Evolutionary conservation across 306 rosid species (phyloP), one percentile per base, ranked within the genome.

Genomic region (Lotus japonicus): DNA sequence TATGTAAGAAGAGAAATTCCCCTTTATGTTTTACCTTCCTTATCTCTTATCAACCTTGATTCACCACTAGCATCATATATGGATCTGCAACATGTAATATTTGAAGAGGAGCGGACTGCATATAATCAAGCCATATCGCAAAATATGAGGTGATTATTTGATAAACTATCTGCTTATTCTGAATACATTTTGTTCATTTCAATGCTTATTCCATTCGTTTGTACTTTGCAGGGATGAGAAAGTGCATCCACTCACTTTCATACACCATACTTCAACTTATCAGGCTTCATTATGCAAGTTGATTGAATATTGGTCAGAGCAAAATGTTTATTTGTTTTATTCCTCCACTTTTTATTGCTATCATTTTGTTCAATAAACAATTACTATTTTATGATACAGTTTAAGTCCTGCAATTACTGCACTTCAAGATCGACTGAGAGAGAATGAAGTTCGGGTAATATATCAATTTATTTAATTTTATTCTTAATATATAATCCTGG

Each of bases 261-360:
- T 95, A 78, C 97, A 95, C 76, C 97, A 95, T 79, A 79, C 99
- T 31, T 90, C 99, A 69, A 95, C 96, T 26, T 95, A 95, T 78
- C 97, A 95, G 79, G 88, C 99, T 84, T 95, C 99, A 64, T 78
- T 95, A 85, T 90, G 99, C 97, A 95, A 95, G 74, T 79, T 95
- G 72, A 95, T 95, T 39, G 97, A 95, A 78, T 88, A 88, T 81
- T 95, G 99, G 99, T 95, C 26, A 86, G 96, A 51, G 51, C 73
- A 64, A 61, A 36, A 52, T 56, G 53, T 51, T 68, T 17, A 26
- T 73, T 64, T 68, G 16, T 74, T 16, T 64, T 6, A 18, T 58
- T 60, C 19, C 63, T 65, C 33, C n/a, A n/a, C 17, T 11, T 36
- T 55, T 65, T 57, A 9, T 46, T 23, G 52, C 43, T 64, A 57